Percentiles rank a stretch among this genome's conserved stretches.
Evolutionary conservation across 1,284 basidiomycete species (phyloP).

Genomic region (Rhodotorula sp.): DNA sequence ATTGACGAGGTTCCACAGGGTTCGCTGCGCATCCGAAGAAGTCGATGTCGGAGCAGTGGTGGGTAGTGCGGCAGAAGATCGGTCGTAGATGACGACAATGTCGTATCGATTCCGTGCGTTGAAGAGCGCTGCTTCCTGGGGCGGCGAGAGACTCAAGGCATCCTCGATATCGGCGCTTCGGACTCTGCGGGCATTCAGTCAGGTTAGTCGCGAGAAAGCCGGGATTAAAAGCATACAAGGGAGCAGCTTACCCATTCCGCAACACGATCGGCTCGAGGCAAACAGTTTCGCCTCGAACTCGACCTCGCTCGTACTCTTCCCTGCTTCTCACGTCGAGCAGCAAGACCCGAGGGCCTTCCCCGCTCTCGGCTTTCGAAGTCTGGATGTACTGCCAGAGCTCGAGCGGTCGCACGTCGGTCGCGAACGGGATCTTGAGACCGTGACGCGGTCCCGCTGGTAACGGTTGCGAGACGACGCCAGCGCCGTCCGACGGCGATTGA

Average conservation of each 20-base stretch:
- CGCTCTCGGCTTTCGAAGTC: conserved; percentile 56
- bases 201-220: conserved; percentile 7
- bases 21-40: conserved; percentile 22
- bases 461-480: not conserved
- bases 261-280: conserved; percentile 84
- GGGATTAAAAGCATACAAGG: not conserved
- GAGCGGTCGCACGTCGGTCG: conserved; percentile 62
- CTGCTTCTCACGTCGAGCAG: conserved; percentile 79
- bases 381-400: conserved; percentile 64
- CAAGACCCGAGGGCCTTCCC: conserved; percentile 54
- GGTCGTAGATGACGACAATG: conserved; percentile 84
- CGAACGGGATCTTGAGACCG: conserved; percentile 56
- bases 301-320: conserved; percentile 70
- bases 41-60: conserved; percentile 21
- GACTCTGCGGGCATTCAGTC: conserved; percentile 56
- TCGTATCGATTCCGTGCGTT: conserved; percentile 81
- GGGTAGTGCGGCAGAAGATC: conserved; percentile 61
- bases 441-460: conserved; percentile 18
- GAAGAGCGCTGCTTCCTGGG: conserved; percentile 70
- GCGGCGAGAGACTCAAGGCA: conserved; percentile 69
- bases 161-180: conserved; percentile 69
- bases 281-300: conserved; percentile 68
- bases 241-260: conserved; percentile 60
- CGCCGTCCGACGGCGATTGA: not conserved
- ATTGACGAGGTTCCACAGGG: conserved; percentile 55